These are phyloP conservation scores for Zoysia japonica DNA, from an alignment of 176 grass and related monocot genomes.

Conservation along the genomic window DNA sequence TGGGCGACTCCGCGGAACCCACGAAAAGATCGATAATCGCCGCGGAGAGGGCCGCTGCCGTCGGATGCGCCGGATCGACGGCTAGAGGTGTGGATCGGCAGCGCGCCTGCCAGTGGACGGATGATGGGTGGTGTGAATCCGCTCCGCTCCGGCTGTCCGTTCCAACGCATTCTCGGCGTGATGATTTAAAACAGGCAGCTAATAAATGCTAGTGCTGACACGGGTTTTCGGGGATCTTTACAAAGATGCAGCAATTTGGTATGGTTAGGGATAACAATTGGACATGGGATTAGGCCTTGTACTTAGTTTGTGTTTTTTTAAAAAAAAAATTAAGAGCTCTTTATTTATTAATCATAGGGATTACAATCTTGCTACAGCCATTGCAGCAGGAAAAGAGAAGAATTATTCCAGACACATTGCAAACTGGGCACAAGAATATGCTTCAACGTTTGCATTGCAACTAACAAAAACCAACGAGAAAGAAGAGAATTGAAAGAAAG, in stretches of 20 bases:
- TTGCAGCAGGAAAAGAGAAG: too few species aligned
- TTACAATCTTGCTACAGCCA: too few species aligned
- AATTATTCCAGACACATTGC: too few species aligned
- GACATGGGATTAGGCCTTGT: too few species aligned
- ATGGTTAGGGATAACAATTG: too few species aligned
- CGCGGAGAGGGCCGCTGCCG: background rate
- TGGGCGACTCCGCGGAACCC: conserved; percentile 26
- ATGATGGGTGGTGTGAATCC: background rate
- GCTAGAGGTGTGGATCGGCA: background rate
- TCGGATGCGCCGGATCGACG: background rate
- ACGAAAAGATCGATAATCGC: background rate
- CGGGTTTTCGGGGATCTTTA: background rate
- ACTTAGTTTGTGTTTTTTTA: too few species aligned
- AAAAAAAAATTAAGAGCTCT: too few species aligned
- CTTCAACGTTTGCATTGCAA: too few species aligned
- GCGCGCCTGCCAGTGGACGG: background rate
- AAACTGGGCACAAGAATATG: too few species aligned
- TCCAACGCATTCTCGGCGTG: background rate
- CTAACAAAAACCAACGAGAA: too few species aligned
- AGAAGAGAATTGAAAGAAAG: too few species aligned
- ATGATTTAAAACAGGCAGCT: background rate
- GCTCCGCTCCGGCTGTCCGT: background rate
- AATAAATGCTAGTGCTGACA: background rate
- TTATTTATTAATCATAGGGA: too few species aligned
- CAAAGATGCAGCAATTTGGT: background rate